Conservation (phyloP, 306 rosid genomes). For the Acmispon strigosus region DNA sequence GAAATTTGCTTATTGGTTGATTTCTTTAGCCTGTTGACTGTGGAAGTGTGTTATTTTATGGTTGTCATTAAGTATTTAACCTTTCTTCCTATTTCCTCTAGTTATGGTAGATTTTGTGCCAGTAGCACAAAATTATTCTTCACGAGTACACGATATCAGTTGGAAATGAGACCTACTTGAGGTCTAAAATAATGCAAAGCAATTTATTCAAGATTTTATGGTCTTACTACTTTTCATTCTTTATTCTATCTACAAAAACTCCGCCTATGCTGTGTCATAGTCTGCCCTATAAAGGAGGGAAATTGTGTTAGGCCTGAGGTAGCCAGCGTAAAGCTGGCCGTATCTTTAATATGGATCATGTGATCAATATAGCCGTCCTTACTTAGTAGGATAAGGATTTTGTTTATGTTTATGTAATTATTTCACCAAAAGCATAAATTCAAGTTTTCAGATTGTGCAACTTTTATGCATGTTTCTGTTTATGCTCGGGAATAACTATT, state of each 20-base stretch:
- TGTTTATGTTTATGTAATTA: too few relatives aligned
- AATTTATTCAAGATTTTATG: neutral
- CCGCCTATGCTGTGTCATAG: too few relatives aligned
- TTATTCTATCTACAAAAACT: neutral
- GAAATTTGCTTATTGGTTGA: slow-evolving; percentile 1
- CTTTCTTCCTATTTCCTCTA: neutral
- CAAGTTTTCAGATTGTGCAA: neutral
- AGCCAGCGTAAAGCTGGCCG: too few relatives aligned
- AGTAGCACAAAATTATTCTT: neutral
- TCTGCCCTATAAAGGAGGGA: too few relatives aligned
- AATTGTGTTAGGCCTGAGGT: too few relatives aligned
- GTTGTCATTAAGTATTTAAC: neutral
- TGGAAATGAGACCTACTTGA: slow-evolving; percentile 10
- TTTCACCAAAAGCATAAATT: neutral
- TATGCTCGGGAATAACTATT: neutral
- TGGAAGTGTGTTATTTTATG: neutral
- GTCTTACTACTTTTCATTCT: neutral
- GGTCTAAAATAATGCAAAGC: neutral
- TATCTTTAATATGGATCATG: too few relatives aligned
- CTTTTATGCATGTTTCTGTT: neutral
- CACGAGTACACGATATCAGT: neutral
- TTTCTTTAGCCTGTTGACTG: neutral
- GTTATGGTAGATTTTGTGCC: slow-evolving; percentile 11
- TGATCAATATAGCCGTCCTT: too few relatives aligned
- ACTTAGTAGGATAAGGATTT: too few relatives aligned